Evolutionary conservation across 2,329 filamentous ascomycete genomes (phyloP), one percentile per base, ranked within the genome.

Genomic region (Fusarium subtropicale): DNA sequence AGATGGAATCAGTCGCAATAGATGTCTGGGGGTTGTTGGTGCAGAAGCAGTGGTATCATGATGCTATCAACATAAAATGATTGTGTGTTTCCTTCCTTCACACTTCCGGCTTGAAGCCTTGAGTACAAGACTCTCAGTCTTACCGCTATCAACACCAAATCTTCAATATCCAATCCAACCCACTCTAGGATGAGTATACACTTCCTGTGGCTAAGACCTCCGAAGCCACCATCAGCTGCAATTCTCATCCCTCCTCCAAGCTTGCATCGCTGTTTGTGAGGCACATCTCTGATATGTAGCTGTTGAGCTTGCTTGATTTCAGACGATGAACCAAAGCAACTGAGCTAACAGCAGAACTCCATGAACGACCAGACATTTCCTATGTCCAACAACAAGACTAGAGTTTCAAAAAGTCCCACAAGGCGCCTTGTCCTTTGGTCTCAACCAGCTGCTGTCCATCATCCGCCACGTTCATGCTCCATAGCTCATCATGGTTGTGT

Each of bases 351-450:
- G 10, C 2, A 44, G 6, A 18, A 26, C 24, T 28, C 41, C 41
- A 28, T 3, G 13, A 45, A 9, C 15, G n/a, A 12, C 2, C 3
- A 3, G 11, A 4, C 12, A 9, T 18, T 13, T 1, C 26, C 24
- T 28, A 15, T 20, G 2, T 11, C 20, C 18, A 4, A 18, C 6
- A 36, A 15, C 5, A 20, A 7, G 16, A 16, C 50, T 50, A 64
- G 22, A 57, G 50, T 53, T 66, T 73, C 22, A 72, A 53, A 50
- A 78, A 78, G 34, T 77, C 76, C 74, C 75, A 78, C 10, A 69
- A 77, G 9, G 77, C 77, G 31, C 76, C 79, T 7, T 69, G 65
- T 2, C 45, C 71, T 12, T 67, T 71, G 0, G 54, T 65, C 50
- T 76, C 73, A n/a, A 76, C 53, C 72, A 79, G 2, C 51, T 68